Percentiles rank a stretch among this genome's conserved stretches.
Conservation (phyloP, 164 flowering plant genomes). For the Chimonanthus salicifolius region DNA sequence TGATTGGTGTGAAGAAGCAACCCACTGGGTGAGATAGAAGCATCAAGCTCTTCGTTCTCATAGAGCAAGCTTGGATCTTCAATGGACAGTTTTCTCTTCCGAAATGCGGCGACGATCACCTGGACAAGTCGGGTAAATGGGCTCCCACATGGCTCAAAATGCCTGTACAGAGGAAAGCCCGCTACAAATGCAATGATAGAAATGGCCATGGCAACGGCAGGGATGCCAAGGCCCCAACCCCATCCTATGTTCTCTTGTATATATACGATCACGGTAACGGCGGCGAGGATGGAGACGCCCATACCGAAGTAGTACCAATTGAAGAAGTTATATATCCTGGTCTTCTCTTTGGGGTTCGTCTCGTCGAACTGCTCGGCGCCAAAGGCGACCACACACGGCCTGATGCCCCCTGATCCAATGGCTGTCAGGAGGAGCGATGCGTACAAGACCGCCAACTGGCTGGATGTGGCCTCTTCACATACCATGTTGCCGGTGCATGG, state of each 20-base stretch:
- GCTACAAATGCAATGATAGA: conserved; percentile 46
- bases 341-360: conserved; percentile 43
- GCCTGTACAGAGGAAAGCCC: conserved; percentile 61
- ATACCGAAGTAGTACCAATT: conserved; percentile 84
- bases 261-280: conserved; percentile 77
- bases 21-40: conserved; percentile 58
- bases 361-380: conserved; percentile 90
- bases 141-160: conserved; percentile 67
- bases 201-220: conserved; percentile 50
- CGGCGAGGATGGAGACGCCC: conserved; percentile 62
- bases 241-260: conserved; percentile 78
- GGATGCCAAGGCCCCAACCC: conserved; percentile 85
- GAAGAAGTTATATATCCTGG: conserved; percentile 69
- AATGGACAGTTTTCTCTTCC: conserved; percentile 46
- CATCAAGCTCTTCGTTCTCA: conserved; percentile 63
- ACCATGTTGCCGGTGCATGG: conserved; percentile 31
- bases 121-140: conserved; percentile 73
- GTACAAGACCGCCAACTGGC: conserved; percentile 62
- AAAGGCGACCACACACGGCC: conserved; percentile 78
- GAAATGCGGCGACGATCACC: conserved; percentile 56
- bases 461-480: conserved; percentile 47
- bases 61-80: conserved; percentile 46
- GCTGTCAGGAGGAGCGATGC: conserved; percentile 50
- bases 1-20: conserved; percentile 54
- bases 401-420: conserved; percentile 74